These are phyloP conservation scores for Macroventuria anomochaeta DNA, from an alignment of 2,329 filamentous ascomycete genomes.

Conservation along the genomic window DNA sequence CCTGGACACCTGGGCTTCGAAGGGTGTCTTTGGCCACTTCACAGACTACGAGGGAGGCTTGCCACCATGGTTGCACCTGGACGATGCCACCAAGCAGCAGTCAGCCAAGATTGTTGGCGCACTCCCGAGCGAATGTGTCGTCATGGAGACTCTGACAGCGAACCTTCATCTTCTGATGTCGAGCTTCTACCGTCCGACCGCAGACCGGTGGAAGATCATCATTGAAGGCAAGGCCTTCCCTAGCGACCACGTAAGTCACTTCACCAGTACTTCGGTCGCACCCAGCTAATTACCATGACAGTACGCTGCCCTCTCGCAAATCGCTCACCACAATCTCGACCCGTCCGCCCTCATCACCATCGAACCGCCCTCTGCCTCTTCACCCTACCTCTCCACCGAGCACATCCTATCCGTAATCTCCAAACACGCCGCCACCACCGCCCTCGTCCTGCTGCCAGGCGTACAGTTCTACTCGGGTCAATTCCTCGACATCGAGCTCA, in stretches of 20 bases:
- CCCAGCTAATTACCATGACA: constrained; percentile 43
- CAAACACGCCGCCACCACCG: constrained; percentile 72
- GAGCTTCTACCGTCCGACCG: constrained; percentile 78
- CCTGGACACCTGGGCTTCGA: constrained; percentile 81
- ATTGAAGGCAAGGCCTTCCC: constrained; percentile 92
- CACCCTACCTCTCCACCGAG: constrained; percentile 70
- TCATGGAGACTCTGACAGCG: constrained; percentile 86
- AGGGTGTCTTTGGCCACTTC: constrained; percentile 87
- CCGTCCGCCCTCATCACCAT: constrained; percentile 75
- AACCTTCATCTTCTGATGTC: constrained; percentile 85
- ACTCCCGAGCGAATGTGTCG: constrained; percentile 73
- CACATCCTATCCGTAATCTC: constrained; percentile 77
- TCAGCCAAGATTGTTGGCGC: constrained; percentile 80
- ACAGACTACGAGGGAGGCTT: constrained; percentile 70
- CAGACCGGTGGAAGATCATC: constrained; percentile 75
- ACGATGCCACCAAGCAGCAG: constrained; percentile 73
- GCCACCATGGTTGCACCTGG: constrained; percentile 77
- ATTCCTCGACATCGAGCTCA: constrained; percentile 79
- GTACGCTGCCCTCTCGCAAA: constrained; percentile 85
- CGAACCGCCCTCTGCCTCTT: constrained; percentile 60
- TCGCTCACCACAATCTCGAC: constrained; percentile 71
- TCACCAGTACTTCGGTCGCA: not conserved
- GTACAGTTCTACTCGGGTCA: constrained; percentile 95
- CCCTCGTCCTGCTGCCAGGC: constrained; percentile 80
- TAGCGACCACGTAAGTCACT: constrained; percentile 71